Evolutionary conservation across 306 rosid species (phyloP), one percentile per base, ranked within the genome.

Genomic region (Casuarina cunninghamiana): DNA sequence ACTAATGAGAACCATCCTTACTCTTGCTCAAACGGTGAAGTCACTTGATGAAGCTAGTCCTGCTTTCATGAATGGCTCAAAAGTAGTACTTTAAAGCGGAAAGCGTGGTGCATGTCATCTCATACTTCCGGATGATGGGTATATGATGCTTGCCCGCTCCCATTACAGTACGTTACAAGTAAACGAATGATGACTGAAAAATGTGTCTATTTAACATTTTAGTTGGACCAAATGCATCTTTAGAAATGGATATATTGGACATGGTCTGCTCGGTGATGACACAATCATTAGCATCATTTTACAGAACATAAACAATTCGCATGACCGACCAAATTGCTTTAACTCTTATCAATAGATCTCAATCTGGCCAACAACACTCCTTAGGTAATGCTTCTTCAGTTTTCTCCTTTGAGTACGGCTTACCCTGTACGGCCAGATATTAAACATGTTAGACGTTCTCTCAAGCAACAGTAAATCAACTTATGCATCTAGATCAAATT

Each of bases 401-500:
- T 91, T 89, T 85, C 98, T 85, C 80, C 97, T 89, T 71, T 97
- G 86, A 41, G 62, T 79, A 81, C 78, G 87, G 50, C 66, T 79
- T 58, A 84, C 86, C 98, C 98, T 94, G 92, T 90, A 71, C 46
- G 42, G 32, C 73, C 72, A 83, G 63, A 86, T 69, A 65, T 76
- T 60, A 44, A 53, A 73, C 75, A 55, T 74, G 53, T 75, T 71
- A 53, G 3, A 71, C 38, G 76, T 45, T 43, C 70, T 8, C 13
- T 58, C 32, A 26, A 26, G 32, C 32, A 26, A 26, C 32, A 26
- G 32, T 26, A 26, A 26, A 26, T 26, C 32, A 26, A 26, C 32
- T 26, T 26, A 26, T 26, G 32, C 32, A 26, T 26, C 32, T 26
- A 26, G 32, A 26, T 26, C 32, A 26, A 26, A 26, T 26, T 26